Evolutionary conservation across 2,329 filamentous ascomycete genomes (phyloP), one percentile per base, ranked within the genome.

Genomic region (Cladosporium velox): DNA sequence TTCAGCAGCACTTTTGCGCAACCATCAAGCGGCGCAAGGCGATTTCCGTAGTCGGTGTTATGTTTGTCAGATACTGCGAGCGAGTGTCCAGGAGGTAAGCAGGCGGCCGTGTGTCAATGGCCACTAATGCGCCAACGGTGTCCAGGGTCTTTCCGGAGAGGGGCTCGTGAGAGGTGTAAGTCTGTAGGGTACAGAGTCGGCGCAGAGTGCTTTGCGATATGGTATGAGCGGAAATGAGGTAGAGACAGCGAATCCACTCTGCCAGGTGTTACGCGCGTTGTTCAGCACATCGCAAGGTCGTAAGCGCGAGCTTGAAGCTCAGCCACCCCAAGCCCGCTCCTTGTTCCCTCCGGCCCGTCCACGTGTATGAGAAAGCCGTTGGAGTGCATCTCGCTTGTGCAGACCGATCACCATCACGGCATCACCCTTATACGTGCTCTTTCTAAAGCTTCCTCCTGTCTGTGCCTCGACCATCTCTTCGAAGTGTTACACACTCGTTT

Each of bases 1-100:
- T 51, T 60, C 47, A 65, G 44, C n/a, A 44, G 21, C 49, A 38
- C 55, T 55, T 65, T 54, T 59, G 63, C 55, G 63, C 63, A 32
- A 60, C 63, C 63, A 65, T 65, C 63, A 54, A 65, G 10, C 44
- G 32, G 55, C 41, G 41, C 44, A 47, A 30, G 35, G 57, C 35
- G 57, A 30, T 47, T 47, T 47, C 35, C 18, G 38, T 59, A 5
- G 30, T 63, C 47, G 21, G 47, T 32, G 14, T 21, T 54, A 35
- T 44, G 2, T 21, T 18, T 7, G 14, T 12, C 14, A 6, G 30
- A 18, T 55, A 6, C 4, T 34, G 34, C 21, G 24, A 41, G 18
- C 24, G 58, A 47, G 24, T 44, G 59, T 28, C 35, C 47, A 54
- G 59, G 28, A 54, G 47, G 59, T 41, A 4, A 30, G 21, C 35